A percentile compares a stretch with the other conserved stretches of the same genome.
Evolutionary conservation across 2,329 filamentous ascomycete genomes (phyloP).

Genomic region (Fragosphaeria purpurea): DNA sequence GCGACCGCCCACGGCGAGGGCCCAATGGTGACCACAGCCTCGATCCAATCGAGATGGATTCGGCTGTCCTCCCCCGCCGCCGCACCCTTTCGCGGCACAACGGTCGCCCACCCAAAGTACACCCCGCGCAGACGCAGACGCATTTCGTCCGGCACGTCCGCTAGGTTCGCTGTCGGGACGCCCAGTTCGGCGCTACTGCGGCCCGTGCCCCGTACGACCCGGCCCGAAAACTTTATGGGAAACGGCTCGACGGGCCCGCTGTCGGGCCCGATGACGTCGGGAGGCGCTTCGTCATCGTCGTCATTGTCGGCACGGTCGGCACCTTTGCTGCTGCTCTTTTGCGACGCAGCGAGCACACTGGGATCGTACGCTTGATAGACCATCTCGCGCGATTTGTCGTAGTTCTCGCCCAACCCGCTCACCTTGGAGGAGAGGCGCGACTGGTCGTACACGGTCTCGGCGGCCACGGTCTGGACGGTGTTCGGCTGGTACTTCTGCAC

Average conservation of each 20-base stretch:
- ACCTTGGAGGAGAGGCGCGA: constrained; percentile 22
- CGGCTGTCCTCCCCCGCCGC: constrained; percentile 13
- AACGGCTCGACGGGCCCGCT: constrained; percentile 43
- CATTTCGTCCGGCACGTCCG: constrained; percentile 40
- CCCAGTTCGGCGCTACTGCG: constrained; percentile 29
- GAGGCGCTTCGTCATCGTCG: constrained; percentile 19
- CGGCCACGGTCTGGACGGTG: constrained; percentile 30
- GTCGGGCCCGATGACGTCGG: constrained; percentile 35
- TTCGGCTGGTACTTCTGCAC: constrained; percentile 31
- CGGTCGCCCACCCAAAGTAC: constrained; percentile 54
- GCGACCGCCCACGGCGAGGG: constrained; percentile 34
- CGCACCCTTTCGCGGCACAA: constrained; percentile 19
- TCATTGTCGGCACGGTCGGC: constrained; percentile 13
- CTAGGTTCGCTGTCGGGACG: constrained; percentile 45
- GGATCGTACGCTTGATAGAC: constrained; percentile 24
- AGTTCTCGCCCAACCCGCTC: constrained; percentile 25
- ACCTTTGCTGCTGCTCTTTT: neutral
- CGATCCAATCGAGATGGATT: constrained; percentile 41
- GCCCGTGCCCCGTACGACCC: constrained; percentile 34
- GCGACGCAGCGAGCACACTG: neutral
- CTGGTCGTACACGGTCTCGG: constrained; percentile 27
- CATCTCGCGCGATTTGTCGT: constrained; percentile 21
- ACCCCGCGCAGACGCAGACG: constrained; percentile 46
- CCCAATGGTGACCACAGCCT: constrained; percentile 47
- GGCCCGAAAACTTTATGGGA: constrained; percentile 41